Conservation (phyloP, 2,329 filamentous ascomycete genomes). For the Cladophialophora yegresii region DNA sequence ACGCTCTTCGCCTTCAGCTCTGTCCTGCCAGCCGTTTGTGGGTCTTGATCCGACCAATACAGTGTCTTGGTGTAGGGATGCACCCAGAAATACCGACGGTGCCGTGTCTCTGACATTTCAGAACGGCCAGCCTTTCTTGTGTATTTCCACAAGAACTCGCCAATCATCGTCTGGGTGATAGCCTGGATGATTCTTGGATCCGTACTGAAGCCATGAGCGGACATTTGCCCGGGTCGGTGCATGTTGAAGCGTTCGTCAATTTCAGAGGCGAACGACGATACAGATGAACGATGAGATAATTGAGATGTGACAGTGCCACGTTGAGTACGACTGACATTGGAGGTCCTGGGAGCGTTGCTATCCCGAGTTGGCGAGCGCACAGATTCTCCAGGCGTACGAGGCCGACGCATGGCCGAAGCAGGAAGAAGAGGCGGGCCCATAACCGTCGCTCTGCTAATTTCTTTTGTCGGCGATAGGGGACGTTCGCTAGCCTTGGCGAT, state of each 20-base stretch:
- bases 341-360: slow-evolving; percentile 61
- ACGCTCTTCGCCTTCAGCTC: slow-evolving; percentile 87
- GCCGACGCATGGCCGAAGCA: slow-evolving; percentile 70
- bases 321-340: slow-evolving; percentile 34
- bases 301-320: slow-evolving; percentile 44
- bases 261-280: slow-evolving; percentile 94
- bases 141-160: slow-evolving; percentile 98
- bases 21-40: slow-evolving; percentile 71
- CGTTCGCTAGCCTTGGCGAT: slow-evolving; percentile 76
- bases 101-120: slow-evolving; percentile 83
- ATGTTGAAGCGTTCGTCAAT: slow-evolving; percentile 89
- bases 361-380: slow-evolving; percentile 51
- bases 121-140: slow-evolving; percentile 90
- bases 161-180: slow-evolving; percentile 99
- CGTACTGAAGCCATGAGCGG: slow-evolving; percentile 67
- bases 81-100: slow-evolving; percentile 97
- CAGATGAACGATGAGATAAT: slow-evolving; percentile 72
- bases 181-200: slow-evolving; percentile 99
- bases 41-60: slow-evolving; percentile 95
- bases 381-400: slow-evolving; percentile 62
- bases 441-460: slow-evolving; percentile 32
- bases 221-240: slow-evolving; percentile 57
- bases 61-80: slow-evolving; percentile 95
- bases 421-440: slow-evolving; percentile 89
- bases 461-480: slow-evolving; percentile 46